phyloP scores from a whole-genome alignment of 768 basidiomycete species.

The Dentipellis fragilis region DNA sequence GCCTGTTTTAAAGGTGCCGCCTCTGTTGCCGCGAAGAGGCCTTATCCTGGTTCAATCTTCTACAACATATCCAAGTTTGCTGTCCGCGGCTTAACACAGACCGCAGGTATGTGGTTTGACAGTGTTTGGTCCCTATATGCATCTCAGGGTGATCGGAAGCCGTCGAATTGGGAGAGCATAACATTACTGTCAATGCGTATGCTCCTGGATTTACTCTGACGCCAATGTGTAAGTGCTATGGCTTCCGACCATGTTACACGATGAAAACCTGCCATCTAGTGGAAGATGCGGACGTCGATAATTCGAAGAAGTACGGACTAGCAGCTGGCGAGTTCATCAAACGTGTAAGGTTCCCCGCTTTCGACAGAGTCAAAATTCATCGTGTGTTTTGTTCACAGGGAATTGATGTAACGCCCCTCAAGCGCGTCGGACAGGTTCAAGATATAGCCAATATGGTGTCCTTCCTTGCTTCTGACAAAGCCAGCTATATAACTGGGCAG shows the following conservation, averaged over 20 bases:
- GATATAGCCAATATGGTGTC: background rate
- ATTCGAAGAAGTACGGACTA: too few relatives aligned
- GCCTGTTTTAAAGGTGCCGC: constrained; percentile 3
- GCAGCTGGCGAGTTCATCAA: too few relatives aligned
- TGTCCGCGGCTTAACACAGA: constrained; percentile 21
- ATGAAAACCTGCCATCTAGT: too few relatives aligned
- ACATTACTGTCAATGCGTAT: constrained; percentile 17
- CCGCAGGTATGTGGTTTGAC: constrained; percentile 7
- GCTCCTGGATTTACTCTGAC: constrained; percentile 14
- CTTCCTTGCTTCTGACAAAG: background rate
- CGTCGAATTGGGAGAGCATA: constrained; percentile 10
- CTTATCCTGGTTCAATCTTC: constrained; percentile 8
- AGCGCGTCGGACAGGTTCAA: background rate
- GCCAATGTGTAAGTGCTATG: constrained; percentile 11
- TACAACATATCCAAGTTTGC: constrained; percentile 24
- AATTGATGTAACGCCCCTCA: background rate
- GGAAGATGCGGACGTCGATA: too few relatives aligned
- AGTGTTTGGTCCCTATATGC: background rate
- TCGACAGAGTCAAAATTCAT: background rate
- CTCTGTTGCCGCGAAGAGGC: constrained; percentile 1
- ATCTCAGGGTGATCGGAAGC: constrained; percentile 5
- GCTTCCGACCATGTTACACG: too few relatives aligned
- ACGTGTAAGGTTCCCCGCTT: too few relatives aligned
- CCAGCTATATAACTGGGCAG: background rate
- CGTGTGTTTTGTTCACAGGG: background rate